These are phyloP conservation scores for Pleurotus djamor DNA, from an alignment of 768 basidiomycete species.

Conservation along the genomic window DNA sequence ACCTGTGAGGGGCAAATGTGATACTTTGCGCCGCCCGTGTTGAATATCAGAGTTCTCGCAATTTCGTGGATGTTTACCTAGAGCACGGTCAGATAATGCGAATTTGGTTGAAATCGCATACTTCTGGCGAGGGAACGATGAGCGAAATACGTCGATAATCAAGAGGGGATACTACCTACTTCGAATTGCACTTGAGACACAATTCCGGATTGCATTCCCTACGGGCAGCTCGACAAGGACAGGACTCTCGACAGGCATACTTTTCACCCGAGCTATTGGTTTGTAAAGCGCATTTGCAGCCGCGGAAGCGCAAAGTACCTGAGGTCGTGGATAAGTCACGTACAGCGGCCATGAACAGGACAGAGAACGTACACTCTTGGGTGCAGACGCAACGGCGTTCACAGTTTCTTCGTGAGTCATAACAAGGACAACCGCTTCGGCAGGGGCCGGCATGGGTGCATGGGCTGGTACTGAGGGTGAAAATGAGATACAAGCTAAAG, in stretches of 20 bases:
- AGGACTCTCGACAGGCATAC: background rate
- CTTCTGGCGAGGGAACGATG: background rate
- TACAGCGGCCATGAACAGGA: background rate
- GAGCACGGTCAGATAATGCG: background rate
- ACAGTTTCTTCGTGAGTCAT: background rate
- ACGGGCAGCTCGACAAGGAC: background rate
- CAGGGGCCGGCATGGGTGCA: background rate
- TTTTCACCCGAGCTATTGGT: background rate
- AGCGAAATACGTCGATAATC: background rate
- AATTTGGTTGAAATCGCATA: background rate
- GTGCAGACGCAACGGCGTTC: background rate
- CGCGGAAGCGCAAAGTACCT: background rate
- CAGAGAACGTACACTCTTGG: background rate
- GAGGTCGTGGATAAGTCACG: background rate
- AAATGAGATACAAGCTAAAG: background rate
- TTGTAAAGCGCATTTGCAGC: background rate
- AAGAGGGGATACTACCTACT: background rate
- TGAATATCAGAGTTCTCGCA: background rate
- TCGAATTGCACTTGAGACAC: background rate
- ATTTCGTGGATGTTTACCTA: background rate
- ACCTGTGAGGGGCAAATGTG: background rate
- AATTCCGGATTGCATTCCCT: background rate
- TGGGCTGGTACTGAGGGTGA: background rate
- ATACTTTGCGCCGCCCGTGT: background rate
- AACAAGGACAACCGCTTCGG: background rate